Conservation (phyloP, 2,329 filamentous ascomycete species). For the Colletotrichum sp. region DNA sequence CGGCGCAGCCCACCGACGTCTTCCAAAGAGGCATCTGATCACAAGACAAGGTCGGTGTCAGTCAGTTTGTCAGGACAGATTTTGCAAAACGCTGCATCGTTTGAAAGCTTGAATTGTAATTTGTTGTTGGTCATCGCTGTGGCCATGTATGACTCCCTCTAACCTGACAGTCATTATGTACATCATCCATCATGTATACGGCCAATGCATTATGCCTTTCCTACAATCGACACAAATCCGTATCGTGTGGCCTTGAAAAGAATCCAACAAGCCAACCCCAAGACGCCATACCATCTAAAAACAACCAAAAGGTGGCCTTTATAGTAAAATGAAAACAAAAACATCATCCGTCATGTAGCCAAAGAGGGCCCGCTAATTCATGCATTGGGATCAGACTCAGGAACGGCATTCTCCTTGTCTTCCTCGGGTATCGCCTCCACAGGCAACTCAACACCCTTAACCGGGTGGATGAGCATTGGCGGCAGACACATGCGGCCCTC, state of each 20-base stretch:
- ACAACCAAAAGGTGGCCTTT: conserved; percentile 1
- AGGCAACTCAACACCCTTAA: conserved; percentile 76
- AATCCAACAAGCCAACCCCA: conserved; percentile 18
- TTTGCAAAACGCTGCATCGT: not conserved
- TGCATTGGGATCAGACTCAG: conserved; percentile 57
- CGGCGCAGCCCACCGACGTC: not conserved
- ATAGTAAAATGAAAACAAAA: not conserved
- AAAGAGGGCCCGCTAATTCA: conserved; percentile 25
- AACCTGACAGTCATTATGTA: conserved; percentile 21
- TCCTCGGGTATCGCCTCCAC: conserved; percentile 61
- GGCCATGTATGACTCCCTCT: conserved; percentile 17
- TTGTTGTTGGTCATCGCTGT: not conserved
- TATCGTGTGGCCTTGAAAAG: conserved; percentile 1
- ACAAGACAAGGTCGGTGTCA: not conserved
- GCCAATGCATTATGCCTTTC: conserved; percentile 18
- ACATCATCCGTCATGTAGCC: conserved; percentile 6
- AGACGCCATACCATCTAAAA: conserved; percentile 18
- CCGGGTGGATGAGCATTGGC: conserved; percentile 86
- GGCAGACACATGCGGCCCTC: conserved; percentile 91
- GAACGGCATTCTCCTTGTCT: conserved; percentile 42
- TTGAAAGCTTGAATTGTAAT: not conserved
- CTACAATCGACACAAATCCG: conserved; percentile 5
- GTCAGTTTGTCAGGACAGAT: not conserved
- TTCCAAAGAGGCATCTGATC: not conserved
- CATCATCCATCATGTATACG: conserved; percentile 19